Base-by-base conservation (phyloP, 495 filamentous ascomycete species). In the Podospora didyma region DNA sequence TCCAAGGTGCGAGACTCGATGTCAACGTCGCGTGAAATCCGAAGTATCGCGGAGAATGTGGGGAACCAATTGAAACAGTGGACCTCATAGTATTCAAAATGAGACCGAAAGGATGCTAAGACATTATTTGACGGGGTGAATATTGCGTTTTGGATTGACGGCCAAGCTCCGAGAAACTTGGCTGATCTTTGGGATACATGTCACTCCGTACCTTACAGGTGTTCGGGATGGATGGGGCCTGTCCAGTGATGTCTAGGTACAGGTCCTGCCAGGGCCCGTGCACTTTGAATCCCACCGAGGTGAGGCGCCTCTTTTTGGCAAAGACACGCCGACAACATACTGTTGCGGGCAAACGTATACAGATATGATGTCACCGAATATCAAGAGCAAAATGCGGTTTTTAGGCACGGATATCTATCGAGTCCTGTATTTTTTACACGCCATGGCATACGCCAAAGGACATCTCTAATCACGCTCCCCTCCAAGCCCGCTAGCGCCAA, bases 401-500 rank as follows among this genome's bases (percentile, higher is more conserved):
- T 42, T 31, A 51, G 52, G 49, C 26, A 45, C 45, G 19, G 34
- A 41, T 56, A 53, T 67, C 62, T 63, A 65, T 58, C 35, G 28
- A 37, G 53, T 46, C 45, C 22, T 50, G 28, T 51, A 39, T 63
- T 51, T 62, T 61, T 19, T 68, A 65, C 63, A 68, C 45, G 31
- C 44, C 58, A 48, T 42, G 48, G 45, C 22, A 42, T 16, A 42
- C 45, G 22, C 16, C 19, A 47, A 14, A 21, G 45, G 20, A 19
- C 31, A 46, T 45, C 51, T 26, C 51, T 17, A 52, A 34, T 19
- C 12, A 31, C 50, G 17, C 19, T 34, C 10, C 50, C 34, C 14
- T 42, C 39, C n/a, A 42, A 42, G 14, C 39, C 39, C 12, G 39
- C n/a, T 14, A 17, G 39, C 3, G 39, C 39, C 39, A 42, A 16